Evolutionary conservation across 805 yeast genomes (phyloP).

Genomic region (Komagataella mondaviorum): DNA sequence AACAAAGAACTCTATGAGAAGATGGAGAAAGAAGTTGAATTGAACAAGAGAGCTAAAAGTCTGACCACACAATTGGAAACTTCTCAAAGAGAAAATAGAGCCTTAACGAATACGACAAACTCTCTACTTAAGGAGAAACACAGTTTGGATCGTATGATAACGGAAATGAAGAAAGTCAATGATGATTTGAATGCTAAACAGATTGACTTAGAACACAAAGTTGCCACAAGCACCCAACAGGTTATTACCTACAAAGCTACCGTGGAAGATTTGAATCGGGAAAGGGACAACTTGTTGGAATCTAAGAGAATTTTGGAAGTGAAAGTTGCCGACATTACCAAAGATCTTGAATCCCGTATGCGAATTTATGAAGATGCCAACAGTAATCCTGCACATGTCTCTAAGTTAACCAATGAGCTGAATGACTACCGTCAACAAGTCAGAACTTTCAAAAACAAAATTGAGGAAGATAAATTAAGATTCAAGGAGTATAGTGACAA

Average conservation of each 20-base stretch:
- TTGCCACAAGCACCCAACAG: slow-evolving; percentile 35
- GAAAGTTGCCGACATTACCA: slow-evolving; percentile 25
- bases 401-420: slow-evolving; percentile 20
- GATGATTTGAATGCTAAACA: slow-evolving; percentile 26
- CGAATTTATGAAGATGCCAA: slow-evolving; percentile 16
- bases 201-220: slow-evolving; percentile 29
- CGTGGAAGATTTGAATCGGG: slow-evolving; percentile 45
- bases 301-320: slow-evolving; percentile 33
- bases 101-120: slow-evolving; percentile 21
- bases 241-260: slow-evolving; percentile 42
- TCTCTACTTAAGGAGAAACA: slow-evolving; percentile 28
- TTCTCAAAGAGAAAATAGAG: slow-evolving; percentile 27
- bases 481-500: slow-evolving; percentile 12
- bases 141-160: slow-evolving; percentile 24
- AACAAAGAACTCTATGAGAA: slow-evolving; percentile 38
- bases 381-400: slow-evolving; percentile 14
- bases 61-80: slow-evolving; percentile 48
- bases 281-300: slow-evolving; percentile 45
- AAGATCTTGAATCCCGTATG: slow-evolving; percentile 24
- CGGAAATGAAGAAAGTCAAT: slow-evolving; percentile 27
- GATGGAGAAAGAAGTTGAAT: slow-evolving; percentile 50
- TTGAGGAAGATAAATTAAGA: slow-evolving; percentile 10
- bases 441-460: slow-evolving; percentile 15
- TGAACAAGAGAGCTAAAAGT: slow-evolving; percentile 51
- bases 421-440: slow-evolving; percentile 18